Conservation (phyloP, 1,284 basidiomycete genomes). For the Lentinus polychrous region DNA sequence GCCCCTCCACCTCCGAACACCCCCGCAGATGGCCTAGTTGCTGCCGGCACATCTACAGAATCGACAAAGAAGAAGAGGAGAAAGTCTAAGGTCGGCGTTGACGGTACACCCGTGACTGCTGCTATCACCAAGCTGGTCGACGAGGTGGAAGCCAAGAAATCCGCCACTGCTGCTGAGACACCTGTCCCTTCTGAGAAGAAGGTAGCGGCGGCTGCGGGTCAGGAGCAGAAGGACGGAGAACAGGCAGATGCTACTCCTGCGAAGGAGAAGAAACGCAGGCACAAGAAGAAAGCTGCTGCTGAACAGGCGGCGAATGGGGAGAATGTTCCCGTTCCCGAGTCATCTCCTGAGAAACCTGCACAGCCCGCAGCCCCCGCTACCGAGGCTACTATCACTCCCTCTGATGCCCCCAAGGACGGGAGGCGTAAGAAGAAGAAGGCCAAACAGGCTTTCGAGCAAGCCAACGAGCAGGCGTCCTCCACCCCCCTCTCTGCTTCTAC, state of each 20-base stretch:
- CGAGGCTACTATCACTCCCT: not conserved
- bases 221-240: not conserved
- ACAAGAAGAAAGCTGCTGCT: constrained; percentile 10
- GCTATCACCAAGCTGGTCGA: constrained; percentile 21
- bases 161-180: constrained; percentile 7
- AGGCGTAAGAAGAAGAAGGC: not conserved
- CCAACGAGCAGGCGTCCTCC: not conserved
- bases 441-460: not conserved
- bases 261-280: constrained; percentile 19
- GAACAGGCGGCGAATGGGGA: constrained; percentile 2
- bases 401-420: not conserved
- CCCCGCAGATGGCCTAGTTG: constrained; percentile 18
- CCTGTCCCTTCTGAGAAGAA: constrained; percentile 5
- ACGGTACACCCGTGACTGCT: constrained; percentile 17
- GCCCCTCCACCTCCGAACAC: constrained; percentile 19
- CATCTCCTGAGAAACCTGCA: not conserved
- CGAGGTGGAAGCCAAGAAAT: constrained; percentile 9
- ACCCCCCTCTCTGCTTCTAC: constrained; percentile 1
- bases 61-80: constrained; percentile 17
- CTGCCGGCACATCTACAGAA: constrained; percentile 12
- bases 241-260: not conserved
- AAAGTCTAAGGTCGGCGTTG: constrained; percentile 5
- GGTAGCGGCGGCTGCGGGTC: not conserved
- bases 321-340: not conserved
- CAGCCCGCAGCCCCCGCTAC: not conserved